phyloP scores from a whole-genome alignment of 2,329 filamentous ascomycete species.

The Davidsoniella australis region DNA sequence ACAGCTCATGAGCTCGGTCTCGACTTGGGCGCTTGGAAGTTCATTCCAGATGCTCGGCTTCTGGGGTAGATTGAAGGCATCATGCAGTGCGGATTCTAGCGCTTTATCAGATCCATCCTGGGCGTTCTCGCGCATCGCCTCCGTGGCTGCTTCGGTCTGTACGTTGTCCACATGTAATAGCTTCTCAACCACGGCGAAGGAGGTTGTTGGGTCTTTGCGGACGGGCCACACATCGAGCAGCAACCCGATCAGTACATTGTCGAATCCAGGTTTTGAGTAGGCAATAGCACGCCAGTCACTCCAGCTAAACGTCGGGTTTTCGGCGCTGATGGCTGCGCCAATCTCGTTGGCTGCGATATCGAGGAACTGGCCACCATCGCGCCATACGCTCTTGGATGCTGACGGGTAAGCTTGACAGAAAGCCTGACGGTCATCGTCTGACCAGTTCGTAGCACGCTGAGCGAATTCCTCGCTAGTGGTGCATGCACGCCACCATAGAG shows the following conservation, averaged over 20 bases:
- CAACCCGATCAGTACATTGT: conserved; percentile 6
- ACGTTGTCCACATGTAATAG: conserved; percentile 4
- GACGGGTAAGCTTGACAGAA: conserved; percentile 10
- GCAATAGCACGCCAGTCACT: conserved; percentile 10
- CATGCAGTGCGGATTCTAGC: background rate
- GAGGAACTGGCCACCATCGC: conserved; percentile 9
- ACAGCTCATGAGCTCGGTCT: conserved; percentile 2
- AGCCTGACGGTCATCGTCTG: background rate
- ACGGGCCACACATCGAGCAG: conserved; percentile 9
- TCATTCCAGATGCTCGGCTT: conserved; percentile 9
- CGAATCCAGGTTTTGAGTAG: conserved; percentile 9
- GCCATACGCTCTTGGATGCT: background rate
- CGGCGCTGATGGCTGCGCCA: conserved; percentile 6
- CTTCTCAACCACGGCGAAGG: conserved; percentile 6
- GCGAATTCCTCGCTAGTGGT: conserved; percentile 10
- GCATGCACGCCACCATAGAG: conserved; percentile 11
- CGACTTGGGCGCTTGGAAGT: conserved; percentile 4
- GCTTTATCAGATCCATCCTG: background rate
- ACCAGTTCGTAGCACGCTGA: background rate
- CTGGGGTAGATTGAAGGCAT: conserved; percentile 9
- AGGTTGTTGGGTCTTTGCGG: background rate
- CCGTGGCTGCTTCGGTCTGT: too few species aligned
- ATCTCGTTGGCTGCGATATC: conserved; percentile 12
- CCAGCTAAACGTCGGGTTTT: conserved; percentile 11
- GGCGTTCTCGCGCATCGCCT: background rate